Evolutionary conservation across 352 stramenopile species (phyloP), one percentile per base, ranked within the genome.

Genomic region (Phytophthora colocasiae): DNA sequence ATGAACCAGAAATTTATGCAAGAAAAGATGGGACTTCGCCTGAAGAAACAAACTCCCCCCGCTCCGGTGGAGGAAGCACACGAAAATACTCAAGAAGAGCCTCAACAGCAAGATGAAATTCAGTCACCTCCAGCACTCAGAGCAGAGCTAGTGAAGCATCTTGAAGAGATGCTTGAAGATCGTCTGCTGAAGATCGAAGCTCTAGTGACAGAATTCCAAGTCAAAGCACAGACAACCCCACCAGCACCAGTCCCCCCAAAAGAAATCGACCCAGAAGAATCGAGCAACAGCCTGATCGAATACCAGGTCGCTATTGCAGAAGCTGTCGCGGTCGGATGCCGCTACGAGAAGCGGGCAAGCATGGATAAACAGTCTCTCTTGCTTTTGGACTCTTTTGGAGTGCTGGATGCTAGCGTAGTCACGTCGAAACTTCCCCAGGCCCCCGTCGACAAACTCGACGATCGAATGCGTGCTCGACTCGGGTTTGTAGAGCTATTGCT

Each of bases 1-100:
- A 87, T 85, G 75, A 71, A 76, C 53, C 72, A 90, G 44, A 69
- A 73, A 2, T 47, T 91, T 2, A 58, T 77, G 6, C 77, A 85
- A 19, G 81, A 90, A 60, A 87, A 84, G 36, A 70, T 82, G n/a
- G 52, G 49, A 12, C 60, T 91, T 31, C 55, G 29, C 8, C 54
- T 65, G 9, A 89, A 88, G 41, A 75, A 78, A 19, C 61, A 74
- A 27, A 14, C 1, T 36, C 31, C 31, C 9, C 1, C 40, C 78
- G n/a, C 22, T 74, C 11, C 17, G 31, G 22, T 9, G 22, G 19
- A 32, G 17, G 26, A 15, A 32, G 0, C 39, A 58, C 3, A 39
- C 4, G n/a, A 17, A 34, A 57, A 6, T 19, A 46, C 40, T 4
- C 56, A 59, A 27, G 29, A 43, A 34, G 8, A 36, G 31, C 19